phyloP scores from a whole-genome alignment of 2,329 filamentous ascomycete genomes.

The Pseudogymnoascus sp. region DNA sequence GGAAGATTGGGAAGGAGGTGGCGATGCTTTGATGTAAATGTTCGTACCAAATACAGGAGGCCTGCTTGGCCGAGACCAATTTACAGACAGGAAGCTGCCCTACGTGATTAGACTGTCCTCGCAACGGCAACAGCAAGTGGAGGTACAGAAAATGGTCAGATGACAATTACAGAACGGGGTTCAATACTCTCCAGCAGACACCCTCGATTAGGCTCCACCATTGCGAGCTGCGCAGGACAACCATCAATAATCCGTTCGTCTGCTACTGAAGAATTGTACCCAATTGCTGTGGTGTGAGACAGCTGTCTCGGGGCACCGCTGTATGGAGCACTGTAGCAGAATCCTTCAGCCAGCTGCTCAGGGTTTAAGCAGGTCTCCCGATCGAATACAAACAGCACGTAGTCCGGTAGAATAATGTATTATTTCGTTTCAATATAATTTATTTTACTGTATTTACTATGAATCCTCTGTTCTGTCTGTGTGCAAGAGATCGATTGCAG shows the following conservation, averaged over 20 bases:
- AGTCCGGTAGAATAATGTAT: no score
- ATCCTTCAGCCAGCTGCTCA: no score
- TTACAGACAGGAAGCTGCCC: neutral
- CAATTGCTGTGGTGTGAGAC: no score
- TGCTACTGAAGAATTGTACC: constrained; percentile 9
- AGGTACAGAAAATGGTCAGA: neutral
- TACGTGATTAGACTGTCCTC: neutral
- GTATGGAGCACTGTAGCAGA: no score
- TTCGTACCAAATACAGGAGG: neutral
- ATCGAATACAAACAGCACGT: no score
- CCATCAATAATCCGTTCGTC: constrained; percentile 11
- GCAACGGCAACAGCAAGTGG: neutral
- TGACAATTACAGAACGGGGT: neutral
- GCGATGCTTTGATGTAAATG: neutral
- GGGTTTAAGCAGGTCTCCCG: no score
- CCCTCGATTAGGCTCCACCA: neutral
- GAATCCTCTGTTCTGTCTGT: no score
- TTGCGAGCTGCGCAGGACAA: constrained; percentile 11
- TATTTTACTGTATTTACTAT: no score
- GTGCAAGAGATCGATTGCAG: no score
- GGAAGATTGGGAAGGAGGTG: neutral
- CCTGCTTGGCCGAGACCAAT: neutral
- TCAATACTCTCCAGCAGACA: neutral
- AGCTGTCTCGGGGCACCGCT: no score
- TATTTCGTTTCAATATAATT: no score